Conservation (phyloP, 495 filamentous ascomycete genomes). For the Talaromyces wortmannii region DNA sequence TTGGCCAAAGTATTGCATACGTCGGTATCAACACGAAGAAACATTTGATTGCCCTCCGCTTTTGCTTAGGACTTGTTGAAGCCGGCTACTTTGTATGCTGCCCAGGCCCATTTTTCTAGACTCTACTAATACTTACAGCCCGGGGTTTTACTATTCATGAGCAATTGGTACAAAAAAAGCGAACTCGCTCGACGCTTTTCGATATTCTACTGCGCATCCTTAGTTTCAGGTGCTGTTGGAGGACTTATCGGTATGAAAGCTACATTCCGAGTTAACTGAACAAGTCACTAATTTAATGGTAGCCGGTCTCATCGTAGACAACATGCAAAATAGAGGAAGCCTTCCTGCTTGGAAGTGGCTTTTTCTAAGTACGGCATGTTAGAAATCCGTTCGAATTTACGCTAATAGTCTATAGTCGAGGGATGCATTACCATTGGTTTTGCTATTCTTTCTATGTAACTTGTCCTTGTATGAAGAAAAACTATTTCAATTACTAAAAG, state of each 20-base stretch:
- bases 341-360: constrained; percentile 7
- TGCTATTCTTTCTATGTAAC: constrained; percentile 3
- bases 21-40: constrained; percentile 3
- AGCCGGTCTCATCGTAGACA: constrained; percentile 6
- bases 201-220: constrained; percentile 5
- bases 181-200: constrained; percentile 5
- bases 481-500: background rate
- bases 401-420: constrained; percentile 5
- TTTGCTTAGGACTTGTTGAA: constrained; percentile 3
- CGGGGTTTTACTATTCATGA: constrained; percentile 5
- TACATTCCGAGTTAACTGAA: background rate
- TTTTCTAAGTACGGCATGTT: constrained; percentile 3
- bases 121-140: background rate
- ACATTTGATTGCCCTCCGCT: constrained; percentile 4
- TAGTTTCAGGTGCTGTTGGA: constrained; percentile 4
- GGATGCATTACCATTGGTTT: constrained; percentile 4
- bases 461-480: background rate
- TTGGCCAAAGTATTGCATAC: constrained; percentile 2
- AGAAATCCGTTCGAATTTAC: background rate
- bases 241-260: constrained; percentile 3
- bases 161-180: constrained; percentile 6
- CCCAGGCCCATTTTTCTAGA: background rate
- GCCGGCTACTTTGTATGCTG: constrained; percentile 3
- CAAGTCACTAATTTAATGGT: background rate
- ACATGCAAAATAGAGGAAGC: constrained; percentile 4